Conservation (phyloP, 352 stramenopile species). For the Globisporangium viniferum region DNA sequence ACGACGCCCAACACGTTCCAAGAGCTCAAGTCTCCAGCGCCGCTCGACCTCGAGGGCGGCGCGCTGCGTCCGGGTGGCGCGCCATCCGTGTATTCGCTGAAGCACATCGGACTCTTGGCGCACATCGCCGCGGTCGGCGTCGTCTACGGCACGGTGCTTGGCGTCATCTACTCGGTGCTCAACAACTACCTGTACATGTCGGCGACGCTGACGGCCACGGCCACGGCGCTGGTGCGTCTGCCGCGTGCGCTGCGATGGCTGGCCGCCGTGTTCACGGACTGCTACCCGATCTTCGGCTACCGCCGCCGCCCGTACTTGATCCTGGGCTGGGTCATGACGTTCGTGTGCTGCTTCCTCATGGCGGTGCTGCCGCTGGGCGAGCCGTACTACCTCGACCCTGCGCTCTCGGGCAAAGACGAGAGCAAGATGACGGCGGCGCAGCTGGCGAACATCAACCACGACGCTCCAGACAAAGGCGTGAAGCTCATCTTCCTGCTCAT, state of each 20-base stretch:
- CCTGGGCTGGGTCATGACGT: slow-evolving; percentile 50
- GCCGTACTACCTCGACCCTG: slow-evolving; percentile 38
- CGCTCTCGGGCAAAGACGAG: slow-evolving; percentile 24
- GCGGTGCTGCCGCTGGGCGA: slow-evolving; percentile 41
- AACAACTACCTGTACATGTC: slow-evolving; percentile 68
- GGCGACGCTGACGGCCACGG: slow-evolving; percentile 38
- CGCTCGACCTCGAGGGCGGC: slow-evolving; percentile 25
- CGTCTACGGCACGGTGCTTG: slow-evolving; percentile 34
- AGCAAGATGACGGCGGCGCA: slow-evolving; percentile 31
- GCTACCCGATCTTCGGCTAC: slow-evolving; percentile 76
- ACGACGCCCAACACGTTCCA: background rate
- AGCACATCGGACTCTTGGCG: slow-evolving; percentile 43
- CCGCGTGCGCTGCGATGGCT: slow-evolving; percentile 49
- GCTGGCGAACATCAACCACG: slow-evolving; percentile 32
- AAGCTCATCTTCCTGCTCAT: slow-evolving; percentile 67
- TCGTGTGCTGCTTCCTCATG: slow-evolving; percentile 42
- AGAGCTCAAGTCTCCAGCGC: slow-evolving; percentile 5
- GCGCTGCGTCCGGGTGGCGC: slow-evolving; percentile 35
- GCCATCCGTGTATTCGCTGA: slow-evolving; percentile 31
- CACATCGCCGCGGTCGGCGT: slow-evolving; percentile 46
- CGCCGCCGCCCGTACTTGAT: slow-evolving; percentile 80
- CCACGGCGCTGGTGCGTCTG: slow-evolving; percentile 39
- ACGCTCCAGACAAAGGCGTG: slow-evolving; percentile 35
- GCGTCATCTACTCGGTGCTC: slow-evolving; percentile 47
- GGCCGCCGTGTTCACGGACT: slow-evolving; percentile 71